Percentiles rank a stretch among this genome's conserved stretches.
Evolutionary conservation across 169 alveolate species (phyloP).

Genomic region (Eimeria acervulina): DNA sequence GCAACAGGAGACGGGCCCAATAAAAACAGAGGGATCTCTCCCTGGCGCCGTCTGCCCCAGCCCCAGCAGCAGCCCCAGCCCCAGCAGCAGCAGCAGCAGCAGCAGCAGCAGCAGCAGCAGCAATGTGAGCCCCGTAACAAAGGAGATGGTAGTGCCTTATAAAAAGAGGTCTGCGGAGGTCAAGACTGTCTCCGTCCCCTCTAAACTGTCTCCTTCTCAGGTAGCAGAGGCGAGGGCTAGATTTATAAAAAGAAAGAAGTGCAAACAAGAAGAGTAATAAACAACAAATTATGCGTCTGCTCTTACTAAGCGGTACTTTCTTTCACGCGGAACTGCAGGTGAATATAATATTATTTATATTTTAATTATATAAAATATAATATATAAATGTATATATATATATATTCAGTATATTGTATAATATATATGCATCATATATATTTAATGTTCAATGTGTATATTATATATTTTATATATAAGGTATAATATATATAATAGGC

Average conservation of each 20-base stretch:
- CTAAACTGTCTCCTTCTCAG: background rate
- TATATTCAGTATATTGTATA: no score
- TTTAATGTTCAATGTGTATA: no score
- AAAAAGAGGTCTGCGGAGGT: background rate
- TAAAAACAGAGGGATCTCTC: background rate
- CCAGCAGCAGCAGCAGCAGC: background rate
- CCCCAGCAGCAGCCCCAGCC: slow-evolving; percentile 17
- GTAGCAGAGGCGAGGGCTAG: slow-evolving; percentile 37
- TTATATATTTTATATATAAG: no score
- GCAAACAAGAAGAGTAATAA: background rate
- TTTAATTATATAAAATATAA: no score
- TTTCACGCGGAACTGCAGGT: no score
- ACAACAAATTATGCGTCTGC: background rate
- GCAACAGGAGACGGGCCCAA: background rate
- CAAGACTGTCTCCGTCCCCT: background rate
- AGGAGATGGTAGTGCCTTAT: slow-evolving; percentile 1
- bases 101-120: slow-evolving; percentile 23
- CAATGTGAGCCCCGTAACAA: background rate
- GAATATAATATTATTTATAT: no score
- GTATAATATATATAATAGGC: no score
- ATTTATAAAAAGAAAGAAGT: background rate
- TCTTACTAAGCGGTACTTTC: no score
- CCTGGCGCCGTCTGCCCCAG: background rate
- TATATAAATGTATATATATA: no score
- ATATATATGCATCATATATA: no score